These are phyloP conservation scores for Chaetomiaceae sp. DNA, from an alignment of 2,329 filamentous ascomycete genomes.

Conservation along the genomic window DNA sequence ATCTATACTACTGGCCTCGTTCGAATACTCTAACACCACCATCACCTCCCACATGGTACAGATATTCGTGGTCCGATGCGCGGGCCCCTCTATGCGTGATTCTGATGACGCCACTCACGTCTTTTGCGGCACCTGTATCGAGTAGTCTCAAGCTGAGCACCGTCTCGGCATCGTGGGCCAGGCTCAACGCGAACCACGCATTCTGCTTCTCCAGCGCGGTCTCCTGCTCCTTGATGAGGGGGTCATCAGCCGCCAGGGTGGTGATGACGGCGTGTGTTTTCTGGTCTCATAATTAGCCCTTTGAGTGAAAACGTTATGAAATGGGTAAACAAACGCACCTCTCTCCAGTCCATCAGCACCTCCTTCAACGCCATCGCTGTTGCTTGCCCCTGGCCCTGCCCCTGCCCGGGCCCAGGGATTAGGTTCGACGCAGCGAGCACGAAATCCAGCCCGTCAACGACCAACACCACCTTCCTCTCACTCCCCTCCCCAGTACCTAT, in stretches of 20 bases:
- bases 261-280: slow-evolving; percentile 61
- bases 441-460: slow-evolving; percentile 63
- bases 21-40: slow-evolving; percentile 80
- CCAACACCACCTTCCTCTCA: slow-evolving; percentile 46
- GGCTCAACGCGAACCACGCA: slow-evolving; percentile 62
- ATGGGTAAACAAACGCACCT: slow-evolving; percentile 40
- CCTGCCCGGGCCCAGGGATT: slow-evolving; percentile 29
- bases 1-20: slow-evolving; percentile 54
- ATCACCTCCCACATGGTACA: slow-evolving; percentile 78
- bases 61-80: slow-evolving; percentile 60
- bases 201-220: slow-evolving; percentile 67
- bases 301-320: not conserved
- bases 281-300: slow-evolving; percentile 33
- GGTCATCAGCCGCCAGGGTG: slow-evolving; percentile 66
- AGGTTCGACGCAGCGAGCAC: slow-evolving; percentile 56
- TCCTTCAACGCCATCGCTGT: slow-evolving; percentile 47
- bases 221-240: slow-evolving; percentile 57
- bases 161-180: slow-evolving; percentile 70
- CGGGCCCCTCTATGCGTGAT: slow-evolving; percentile 55
- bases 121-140: slow-evolving; percentile 82
- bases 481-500: slow-evolving; percentile 24
- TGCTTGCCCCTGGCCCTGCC: slow-evolving; percentile 24
- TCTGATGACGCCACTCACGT: slow-evolving; percentile 83
- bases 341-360: slow-evolving; percentile 54
- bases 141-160: slow-evolving; percentile 69